These are phyloP conservation scores for Rachicladosporium sp. DNA, from an alignment of 2,329 filamentous ascomycete species.

Conservation along the genomic window DNA sequence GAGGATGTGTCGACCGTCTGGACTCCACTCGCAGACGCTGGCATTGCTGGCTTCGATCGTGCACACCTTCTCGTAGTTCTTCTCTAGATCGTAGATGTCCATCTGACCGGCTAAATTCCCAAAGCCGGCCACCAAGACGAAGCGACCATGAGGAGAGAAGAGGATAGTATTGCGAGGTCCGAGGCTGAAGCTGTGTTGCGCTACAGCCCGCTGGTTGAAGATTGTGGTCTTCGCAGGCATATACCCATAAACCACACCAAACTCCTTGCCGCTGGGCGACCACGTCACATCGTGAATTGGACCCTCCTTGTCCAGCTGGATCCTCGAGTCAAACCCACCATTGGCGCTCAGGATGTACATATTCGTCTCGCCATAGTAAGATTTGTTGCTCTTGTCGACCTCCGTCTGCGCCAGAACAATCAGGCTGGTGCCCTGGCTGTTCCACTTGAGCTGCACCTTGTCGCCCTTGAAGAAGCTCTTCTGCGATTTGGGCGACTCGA, in stretches of 20 bases:
- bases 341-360: slow-evolving; percentile 89
- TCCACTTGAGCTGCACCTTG: slow-evolving; percentile 98
- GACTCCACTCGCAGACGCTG: slow-evolving; percentile 93
- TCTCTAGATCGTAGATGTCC: slow-evolving; percentile 92
- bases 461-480: slow-evolving; percentile 99
- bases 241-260: slow-evolving; percentile 93
- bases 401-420: slow-evolving; percentile 95
- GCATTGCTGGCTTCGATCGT: slow-evolving; percentile 94
- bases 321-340: slow-evolving; percentile 81
- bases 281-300: slow-evolving; percentile 97
- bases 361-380: slow-evolving; percentile 97
- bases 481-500: slow-evolving; percentile 71
- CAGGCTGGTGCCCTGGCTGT: slow-evolving; percentile 76
- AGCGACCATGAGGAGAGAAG: slow-evolving; percentile 88
- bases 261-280: slow-evolving; percentile 96
- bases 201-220: slow-evolving; percentile 78
- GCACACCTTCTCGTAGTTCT: slow-evolving; percentile 81
- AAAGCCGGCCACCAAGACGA: slow-evolving; percentile 88
- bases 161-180: slow-evolving; percentile 86
- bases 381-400: slow-evolving; percentile 96
- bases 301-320: slow-evolving; percentile 76
- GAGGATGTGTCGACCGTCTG: slow-evolving; percentile 88
- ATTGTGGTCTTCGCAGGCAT: slow-evolving; percentile 99
- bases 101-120: slow-evolving; percentile 96
- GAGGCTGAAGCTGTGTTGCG: slow-evolving; percentile 74